These are phyloP conservation scores for Aspergillus leporis DNA, from an alignment of 495 filamentous ascomycete species.

Conservation along the genomic window DNA sequence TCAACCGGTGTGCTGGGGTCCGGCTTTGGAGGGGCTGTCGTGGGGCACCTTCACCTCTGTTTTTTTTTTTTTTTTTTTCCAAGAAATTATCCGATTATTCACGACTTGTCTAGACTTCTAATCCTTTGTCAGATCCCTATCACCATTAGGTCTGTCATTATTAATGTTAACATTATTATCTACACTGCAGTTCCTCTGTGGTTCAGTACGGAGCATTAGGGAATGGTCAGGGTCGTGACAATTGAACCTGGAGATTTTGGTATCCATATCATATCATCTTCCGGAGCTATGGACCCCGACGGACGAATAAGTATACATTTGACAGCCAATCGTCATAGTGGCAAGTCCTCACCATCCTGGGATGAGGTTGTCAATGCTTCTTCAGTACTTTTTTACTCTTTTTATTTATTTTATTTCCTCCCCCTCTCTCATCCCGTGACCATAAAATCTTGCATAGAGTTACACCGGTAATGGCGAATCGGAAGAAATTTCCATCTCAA, in stretches of 20 bases:
- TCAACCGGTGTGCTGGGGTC: conserved; percentile 47
- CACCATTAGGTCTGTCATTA: background rate
- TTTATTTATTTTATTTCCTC: background rate
- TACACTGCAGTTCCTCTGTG: background rate
- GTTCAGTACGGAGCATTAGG: background rate
- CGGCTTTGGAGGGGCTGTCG: conserved; percentile 35
- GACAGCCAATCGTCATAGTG: background rate
- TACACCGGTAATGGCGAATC: background rate
- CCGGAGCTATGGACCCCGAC: background rate
- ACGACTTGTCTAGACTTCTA: background rate
- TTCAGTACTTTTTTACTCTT: background rate
- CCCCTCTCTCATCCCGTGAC: background rate
- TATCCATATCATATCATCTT: background rate
- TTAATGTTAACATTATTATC: background rate
- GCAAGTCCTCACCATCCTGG: background rate
- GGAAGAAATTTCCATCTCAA: background rate
- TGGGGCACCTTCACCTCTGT: conserved; percentile 30
- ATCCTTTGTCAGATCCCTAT: conserved; percentile 2
- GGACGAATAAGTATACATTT: background rate
- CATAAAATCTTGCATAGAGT: background rate
- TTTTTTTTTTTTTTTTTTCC: no score
- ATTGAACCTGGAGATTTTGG: background rate
- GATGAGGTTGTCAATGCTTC: background rate
- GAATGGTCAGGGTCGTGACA: background rate
- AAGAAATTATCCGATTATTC: conserved; percentile 6